Evolutionary conservation across 805 yeast species (phyloP), one percentile per base, ranked within the genome.

Genomic region (Zygoascus tannicola): DNA sequence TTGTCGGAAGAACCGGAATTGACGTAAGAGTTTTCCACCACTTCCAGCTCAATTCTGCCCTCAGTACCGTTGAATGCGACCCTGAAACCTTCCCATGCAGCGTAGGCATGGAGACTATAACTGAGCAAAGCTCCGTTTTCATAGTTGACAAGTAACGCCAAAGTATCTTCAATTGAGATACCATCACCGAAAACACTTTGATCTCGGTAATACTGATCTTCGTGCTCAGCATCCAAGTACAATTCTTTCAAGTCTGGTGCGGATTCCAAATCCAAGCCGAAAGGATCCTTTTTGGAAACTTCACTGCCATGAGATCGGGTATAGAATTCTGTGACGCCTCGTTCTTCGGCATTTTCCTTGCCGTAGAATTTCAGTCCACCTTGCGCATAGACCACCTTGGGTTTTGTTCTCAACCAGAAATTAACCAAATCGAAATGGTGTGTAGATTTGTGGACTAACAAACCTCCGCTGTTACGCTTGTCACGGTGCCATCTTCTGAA

Each of bases 191-290:
- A 45, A 3, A 45, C 49, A 22, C 45, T 41, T 28, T 45, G 49
- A 28, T 45, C 49, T 28, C 49, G 38, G 41, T 35, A 45, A 38
- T 45, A 45, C 23, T 35, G 35, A 30, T 45, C 49, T 22, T 45
- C 49, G 28, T 45, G 49, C 34, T 45, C 49, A 10, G 49, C 49
- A 38, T 45, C 49, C 14, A 45, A 35, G 22, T 45, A 45, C 46
- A 45, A 38, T 3, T 19, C 44, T 30, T 45, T 42, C 20, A 45
- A 38, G 32, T 45, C 43, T 19, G 19, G 26, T 22, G 44, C 26
- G 18, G 44, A 32, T n/a, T 22, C 42, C 5, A 45, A 36, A 28
- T 37, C 22, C 35, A 45, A 33, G 3, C 46, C 49, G 32, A 45
- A 45, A 15, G 23, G 49, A 35, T 45, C 49, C 4, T 34, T 33